Evolutionary conservation across 2,329 filamentous ascomycete species (phyloP).

Genomic region (Cladorrhinum sp.): DNA sequence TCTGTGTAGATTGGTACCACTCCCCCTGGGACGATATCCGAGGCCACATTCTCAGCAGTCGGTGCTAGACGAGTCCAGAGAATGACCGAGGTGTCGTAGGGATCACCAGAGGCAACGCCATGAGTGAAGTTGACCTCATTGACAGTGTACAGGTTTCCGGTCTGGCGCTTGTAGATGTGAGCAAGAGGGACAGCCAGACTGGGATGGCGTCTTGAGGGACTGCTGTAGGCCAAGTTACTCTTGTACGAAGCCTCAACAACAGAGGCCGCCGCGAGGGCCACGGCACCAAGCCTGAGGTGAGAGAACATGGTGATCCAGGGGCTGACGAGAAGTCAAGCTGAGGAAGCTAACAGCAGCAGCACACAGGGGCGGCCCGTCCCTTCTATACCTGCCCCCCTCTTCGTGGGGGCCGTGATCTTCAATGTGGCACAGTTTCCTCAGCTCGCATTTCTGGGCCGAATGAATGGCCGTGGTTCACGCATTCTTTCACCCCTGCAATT

Average conservation of each 20-base stretch:
- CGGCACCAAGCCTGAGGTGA: not conserved
- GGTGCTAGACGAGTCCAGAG: constrained; percentile 44
- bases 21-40: constrained; percentile 30
- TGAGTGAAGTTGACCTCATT: constrained; percentile 52
- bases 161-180: constrained; percentile 17
- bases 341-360: no score
- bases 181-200: constrained; percentile 39
- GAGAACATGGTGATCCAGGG: not conserved
- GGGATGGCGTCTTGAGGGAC: constrained; percentile 55
- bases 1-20: not conserved
- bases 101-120: constrained; percentile 49
- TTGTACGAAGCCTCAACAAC: constrained; percentile 12
- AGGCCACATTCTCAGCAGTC: constrained; percentile 31
- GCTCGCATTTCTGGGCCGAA: not conserved
- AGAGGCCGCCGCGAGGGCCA: constrained; percentile 4
- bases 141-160: constrained; percentile 5
- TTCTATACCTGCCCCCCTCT: no score
- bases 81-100: constrained; percentile 53
- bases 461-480: not conserved
- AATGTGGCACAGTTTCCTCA: not conserved
- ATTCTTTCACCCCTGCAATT: no score
- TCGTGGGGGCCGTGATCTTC: no score
- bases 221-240: constrained; percentile 56
- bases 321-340: not conserved
- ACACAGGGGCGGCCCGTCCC: not conserved